These are phyloP conservation scores for Epithemia pelagica DNA, from an alignment of 108 stramenopile species.

Conservation along the genomic window DNA sequence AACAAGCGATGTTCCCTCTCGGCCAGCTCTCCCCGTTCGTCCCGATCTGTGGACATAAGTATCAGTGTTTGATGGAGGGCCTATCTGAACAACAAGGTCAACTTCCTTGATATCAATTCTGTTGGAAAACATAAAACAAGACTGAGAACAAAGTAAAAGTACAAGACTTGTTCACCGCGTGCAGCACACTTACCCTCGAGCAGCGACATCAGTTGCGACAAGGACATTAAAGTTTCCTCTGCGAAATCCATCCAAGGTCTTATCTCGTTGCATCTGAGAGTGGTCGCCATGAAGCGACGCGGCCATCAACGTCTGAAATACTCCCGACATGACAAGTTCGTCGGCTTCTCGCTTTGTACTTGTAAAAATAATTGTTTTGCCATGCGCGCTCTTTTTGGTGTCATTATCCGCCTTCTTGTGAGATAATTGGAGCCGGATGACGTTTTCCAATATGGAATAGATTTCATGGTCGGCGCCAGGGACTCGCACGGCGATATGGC, in stretches of 20 bases:
- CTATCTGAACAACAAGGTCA: neutral
- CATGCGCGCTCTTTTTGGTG: slow-evolving; percentile 94
- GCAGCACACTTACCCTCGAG: slow-evolving; percentile 65
- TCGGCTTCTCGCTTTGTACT: slow-evolving; percentile 95
- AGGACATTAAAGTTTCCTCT: slow-evolving; percentile 91
- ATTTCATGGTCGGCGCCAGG: slow-evolving; percentile 97
- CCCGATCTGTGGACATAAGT: slow-evolving; percentile 96
- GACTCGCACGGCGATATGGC: slow-evolving; percentile 92
- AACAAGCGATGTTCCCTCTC: slow-evolving; percentile 19
- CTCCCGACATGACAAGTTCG: slow-evolving; percentile 93
- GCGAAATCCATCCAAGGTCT: slow-evolving; percentile 89
- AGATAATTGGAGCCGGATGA: slow-evolving; percentile 41
- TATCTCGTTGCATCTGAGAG: slow-evolving; percentile 97
- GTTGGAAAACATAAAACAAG: neutral
- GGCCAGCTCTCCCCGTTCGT: slow-evolving; percentile 91
- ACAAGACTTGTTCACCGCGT: too few relatives aligned
- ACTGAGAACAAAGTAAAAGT: too few relatives aligned
- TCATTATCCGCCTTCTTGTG: neutral
- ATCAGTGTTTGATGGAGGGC: slow-evolving; percentile 25
- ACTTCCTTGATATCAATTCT: neutral
- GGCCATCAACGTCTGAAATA: slow-evolving; percentile 88
- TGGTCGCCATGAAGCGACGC: slow-evolving; percentile 97
- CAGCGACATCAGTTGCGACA: slow-evolving; percentile 97
- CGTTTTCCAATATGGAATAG: slow-evolving; percentile 98
- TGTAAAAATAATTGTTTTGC: slow-evolving; percentile 95